Base-by-base conservation (phyloP, 1,284 basidiomycete species). In the Cryptococcus sp. region DNA sequence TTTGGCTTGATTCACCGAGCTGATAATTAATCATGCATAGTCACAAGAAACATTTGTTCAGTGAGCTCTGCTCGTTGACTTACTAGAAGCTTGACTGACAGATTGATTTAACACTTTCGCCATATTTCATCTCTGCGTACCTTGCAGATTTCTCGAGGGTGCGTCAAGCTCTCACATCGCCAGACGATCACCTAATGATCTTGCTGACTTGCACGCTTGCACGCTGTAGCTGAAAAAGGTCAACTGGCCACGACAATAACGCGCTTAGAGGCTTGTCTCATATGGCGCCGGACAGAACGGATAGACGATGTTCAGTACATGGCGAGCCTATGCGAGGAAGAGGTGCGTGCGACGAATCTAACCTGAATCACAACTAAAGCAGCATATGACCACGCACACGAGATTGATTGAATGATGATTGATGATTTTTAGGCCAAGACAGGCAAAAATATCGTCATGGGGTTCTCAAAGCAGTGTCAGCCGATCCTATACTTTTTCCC, bases 401-500 rank as follows among this genome's bases (percentile, higher is more conserved):
- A 16, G 16, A 22, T 20, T 4, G 26, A 4, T 10, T 4, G 45
- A 13, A 10, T 22, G 38, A 16, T 38, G 11, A 16, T 25, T 19
- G 20, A 15, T 46, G 19, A 20, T 37, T 29, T 6, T 34, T 58
- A 72, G 69, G 54, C 65, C 3, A 54, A 23, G 22, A 66, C 62
- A 20, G 73, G 69, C 46, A 74, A 72, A 55, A 69, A 71, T 50
- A 59, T 70, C 41, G 58, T 69, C n/a, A 46, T 68, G 49, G 74
- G 73, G 8, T 74, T 67, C 51, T 57, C 67, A 11, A 60, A 59
- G 0, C 46, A 56, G n/a, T 62, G 63, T 22, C 62, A 60, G 51
- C 74, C 74, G 1, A 61, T 76, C 48, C 52, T 74, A 4, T 74
- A 73, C 57, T 70, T 73, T 58, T 76, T 73, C 55, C 71, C 73